Base-by-base conservation (phyloP, 352 stramenopile species). In the Globisporangium camurandrum region DNA sequence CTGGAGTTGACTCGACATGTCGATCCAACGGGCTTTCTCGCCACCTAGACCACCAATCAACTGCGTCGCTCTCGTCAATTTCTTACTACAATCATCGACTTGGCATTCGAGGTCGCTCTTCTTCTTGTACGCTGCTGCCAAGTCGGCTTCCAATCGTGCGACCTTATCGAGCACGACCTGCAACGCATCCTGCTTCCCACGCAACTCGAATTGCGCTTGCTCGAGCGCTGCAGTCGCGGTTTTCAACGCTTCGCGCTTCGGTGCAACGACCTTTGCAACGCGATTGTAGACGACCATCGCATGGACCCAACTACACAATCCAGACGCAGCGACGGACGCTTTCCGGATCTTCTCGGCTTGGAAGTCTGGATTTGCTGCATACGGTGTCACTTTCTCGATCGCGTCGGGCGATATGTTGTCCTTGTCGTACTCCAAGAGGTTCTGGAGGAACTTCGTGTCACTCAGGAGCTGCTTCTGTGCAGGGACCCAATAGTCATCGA, bases 261-360 rank as follows among this genome's bases (percentile, higher is more conserved):
- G 95, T 0, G 75, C 95, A 0, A 98, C 95, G 3, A 96, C 76
- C 40, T 96, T 95, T 0, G 87, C 86, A 11, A 98, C 92, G 3
- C 77, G 71, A 46, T 98, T 89, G 68, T 98, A 98, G 19, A 97
- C 86, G 1, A 97, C 90, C 91, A 98, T 98, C 4, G 95, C 95
- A 49, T 96, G 92, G 5, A 98, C 93, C 95, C 95, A 98, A 52
- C 72, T 93, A 51, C 92, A 98, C 4, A 98, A 59, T 8, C 93
- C 93, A 0, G 92, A 95, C 10, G 94, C 93, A n/a, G 95, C 95
- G 2, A 97, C 76, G 1, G 87, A 97, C 0, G 89, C 88, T 57
- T 98, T 98, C 17, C 89, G 90, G 45, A 98, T 96, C 46, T 96
- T 96, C 0, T 97, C 91, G 8, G 93, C 84, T 24, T 84, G 74